phyloP scores from a whole-genome alignment of 306 rosid genomes.

The Fagus sylvatica region DNA sequence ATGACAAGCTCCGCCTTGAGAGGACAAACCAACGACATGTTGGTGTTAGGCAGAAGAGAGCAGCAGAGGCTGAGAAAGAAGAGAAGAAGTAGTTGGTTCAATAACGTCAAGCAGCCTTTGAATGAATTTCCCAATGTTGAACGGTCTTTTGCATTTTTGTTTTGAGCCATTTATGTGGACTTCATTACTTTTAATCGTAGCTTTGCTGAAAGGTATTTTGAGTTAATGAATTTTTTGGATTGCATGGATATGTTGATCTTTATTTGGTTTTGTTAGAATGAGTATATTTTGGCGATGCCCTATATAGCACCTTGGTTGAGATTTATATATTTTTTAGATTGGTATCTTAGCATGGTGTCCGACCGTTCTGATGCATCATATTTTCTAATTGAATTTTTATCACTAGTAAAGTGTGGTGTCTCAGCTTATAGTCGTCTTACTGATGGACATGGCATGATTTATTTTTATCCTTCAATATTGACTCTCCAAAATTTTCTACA shows the following conservation, averaged over 20 bases:
- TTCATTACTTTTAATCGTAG: neutral
- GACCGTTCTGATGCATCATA: no score
- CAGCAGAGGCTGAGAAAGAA: conserved; percentile 69
- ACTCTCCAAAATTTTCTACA: no score
- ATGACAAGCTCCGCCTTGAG: conserved; percentile 54
- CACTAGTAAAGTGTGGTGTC: no score
- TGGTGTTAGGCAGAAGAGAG: conserved; percentile 55
- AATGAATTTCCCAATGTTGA: neutral
- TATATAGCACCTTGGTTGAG: neutral
- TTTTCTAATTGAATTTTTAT: no score
- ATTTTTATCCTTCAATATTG: no score
- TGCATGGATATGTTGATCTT: neutral
- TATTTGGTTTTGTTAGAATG: neutral
- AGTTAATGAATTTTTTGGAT: neutral
- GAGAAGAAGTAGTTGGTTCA: conserved; percentile 43
- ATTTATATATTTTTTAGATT: neutral
- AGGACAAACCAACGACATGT: conserved; percentile 41
- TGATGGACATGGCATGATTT: no score
- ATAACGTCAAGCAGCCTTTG: neutral
- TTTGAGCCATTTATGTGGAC: neutral
- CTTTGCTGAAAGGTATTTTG: neutral
- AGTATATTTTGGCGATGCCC: neutral
- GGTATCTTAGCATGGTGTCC: neutral
- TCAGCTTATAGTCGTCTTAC: no score
- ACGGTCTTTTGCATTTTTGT: neutral